A percentile compares a stretch with the other conserved stretches of the same genome.
phyloP scores from a whole-genome alignment of 2,329 filamentous ascomycete species.

The Aspergillus ustus region DNA sequence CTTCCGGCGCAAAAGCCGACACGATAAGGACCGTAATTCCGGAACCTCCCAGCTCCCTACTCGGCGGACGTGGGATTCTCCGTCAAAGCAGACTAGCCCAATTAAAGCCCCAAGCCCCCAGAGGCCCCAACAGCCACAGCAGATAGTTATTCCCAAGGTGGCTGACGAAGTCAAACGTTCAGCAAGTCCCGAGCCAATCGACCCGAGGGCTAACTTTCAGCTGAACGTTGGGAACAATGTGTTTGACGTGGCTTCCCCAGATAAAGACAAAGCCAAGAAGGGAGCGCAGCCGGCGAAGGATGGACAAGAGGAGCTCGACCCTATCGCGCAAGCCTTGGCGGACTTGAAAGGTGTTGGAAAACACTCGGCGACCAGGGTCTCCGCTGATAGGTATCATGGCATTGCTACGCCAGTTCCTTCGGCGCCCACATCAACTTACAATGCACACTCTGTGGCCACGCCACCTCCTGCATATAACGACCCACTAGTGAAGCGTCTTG shows the following conservation, averaged over 20 bases:
- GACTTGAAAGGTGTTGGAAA: conserved; percentile 89
- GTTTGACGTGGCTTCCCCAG: conserved; percentile 84
- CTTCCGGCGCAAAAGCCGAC: conserved; percentile 88
- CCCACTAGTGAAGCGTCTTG: conserved; percentile 74
- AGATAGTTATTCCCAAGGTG: conserved; percentile 10
- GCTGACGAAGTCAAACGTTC: conserved; percentile 31
- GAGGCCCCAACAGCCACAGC: conserved; percentile 19
- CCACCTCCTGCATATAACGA: conserved; percentile 87
- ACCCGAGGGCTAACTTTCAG: conserved; percentile 89
- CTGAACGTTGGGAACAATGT: conserved; percentile 96
- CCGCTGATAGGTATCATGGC: conserved; percentile 96
- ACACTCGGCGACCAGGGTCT: conserved; percentile 78
- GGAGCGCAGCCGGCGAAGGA: conserved; percentile 44
- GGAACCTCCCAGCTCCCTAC: conserved; percentile 43
- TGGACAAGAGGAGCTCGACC: conserved; percentile 71
- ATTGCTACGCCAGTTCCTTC: conserved; percentile 76
- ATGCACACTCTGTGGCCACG: conserved; percentile 52
- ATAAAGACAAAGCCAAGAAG: conserved; percentile 59
- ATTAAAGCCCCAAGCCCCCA: conserved; percentile 43
- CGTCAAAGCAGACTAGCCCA: conserved; percentile 48
- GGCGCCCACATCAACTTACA: conserved; percentile 43
- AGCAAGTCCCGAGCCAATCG: conserved; percentile 80
- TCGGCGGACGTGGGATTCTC: conserved; percentile 60
- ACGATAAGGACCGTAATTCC: conserved; percentile 64
- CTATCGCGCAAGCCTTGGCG: conserved; percentile 88